Evolutionary conservation across 169 alveolate genomes (phyloP).

Genomic region (Plasmodium gaboni): DNA sequence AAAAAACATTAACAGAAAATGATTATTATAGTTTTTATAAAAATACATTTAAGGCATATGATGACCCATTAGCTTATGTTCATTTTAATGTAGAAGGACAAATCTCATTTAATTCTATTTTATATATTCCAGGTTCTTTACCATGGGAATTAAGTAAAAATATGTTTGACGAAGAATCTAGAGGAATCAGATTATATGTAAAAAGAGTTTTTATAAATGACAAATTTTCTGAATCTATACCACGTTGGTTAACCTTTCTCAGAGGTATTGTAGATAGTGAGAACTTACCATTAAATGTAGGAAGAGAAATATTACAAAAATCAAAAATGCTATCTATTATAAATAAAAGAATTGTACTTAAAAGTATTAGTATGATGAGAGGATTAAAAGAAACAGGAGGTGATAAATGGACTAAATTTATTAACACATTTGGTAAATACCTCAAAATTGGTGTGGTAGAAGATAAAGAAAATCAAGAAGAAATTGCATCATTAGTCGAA

Average conservation of each 20-base stretch:
- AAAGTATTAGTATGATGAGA: constrained; percentile 94
- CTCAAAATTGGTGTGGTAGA: constrained; percentile 97
- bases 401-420: constrained; percentile 92
- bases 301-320: constrained; percentile 97
- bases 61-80: constrained; percentile 97
- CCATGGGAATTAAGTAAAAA: constrained; percentile 90
- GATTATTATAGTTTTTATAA: constrained; percentile 96
- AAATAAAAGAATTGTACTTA: constrained; percentile 94
- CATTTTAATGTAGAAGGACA: constrained; percentile 99
- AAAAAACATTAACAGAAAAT: constrained; percentile 92
- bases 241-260: constrained; percentile 95
- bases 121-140: constrained; percentile 94
- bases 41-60: constrained; percentile 95
- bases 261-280: constrained; percentile 99
- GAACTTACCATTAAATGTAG: constrained; percentile 97
- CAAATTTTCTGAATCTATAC: constrained; percentile 96
- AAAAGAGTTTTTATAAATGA: constrained; percentile 98
- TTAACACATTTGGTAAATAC: constrained; percentile 93
- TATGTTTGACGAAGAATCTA: constrained; percentile 95
- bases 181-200: constrained; percentile 97
- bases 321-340: constrained; percentile 94
- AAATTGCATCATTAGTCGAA: constrained; percentile 93
- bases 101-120: constrained; percentile 97
- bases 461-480: constrained; percentile 96
- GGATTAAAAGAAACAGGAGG: constrained; percentile 86